Base-by-base conservation (phyloP, 2,329 filamentous ascomycete genomes). In the Dothideomycetes sp. region DNA sequence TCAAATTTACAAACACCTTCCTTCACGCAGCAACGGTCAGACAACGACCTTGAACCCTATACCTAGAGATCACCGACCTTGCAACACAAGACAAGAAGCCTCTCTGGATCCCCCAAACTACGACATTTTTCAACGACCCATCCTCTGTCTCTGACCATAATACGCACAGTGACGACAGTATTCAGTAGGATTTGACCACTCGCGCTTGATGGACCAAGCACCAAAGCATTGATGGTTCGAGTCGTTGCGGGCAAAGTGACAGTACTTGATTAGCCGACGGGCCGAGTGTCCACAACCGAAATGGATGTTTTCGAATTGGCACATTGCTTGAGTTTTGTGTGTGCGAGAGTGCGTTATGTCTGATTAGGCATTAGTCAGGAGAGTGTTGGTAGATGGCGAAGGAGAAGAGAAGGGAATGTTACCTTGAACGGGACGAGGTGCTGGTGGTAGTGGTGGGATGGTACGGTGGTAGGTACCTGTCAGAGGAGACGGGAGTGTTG, bases 241-340 rank as follows among this genome's bases (percentile, higher is more conserved):
- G 50, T 85, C 78, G 55, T 83, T 84, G 44, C 83, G 78, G 5
- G 82, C 80, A 49, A 77, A 78, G 61, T 87, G 83, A 59, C 83
- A 88, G 59, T 84, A 73, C 17, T 75, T 77, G 53, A 79, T 76
- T 20, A 83, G 65, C 15, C 76, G 72, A 18, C 70, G 61, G 12
- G 65, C 63, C 4, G 67, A 69, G 61, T 85, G 81, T 20, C 68
- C 68, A 63, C 82, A 88, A 16, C 53, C 51, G 56, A 81, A 86
- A 45, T 74, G 58, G 50, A 82, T 81, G 47, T 79, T 74, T 56
- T 87, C 81, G 59, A 67, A 85, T 55, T 81, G 74, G 51, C 80
- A 84, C 80, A 84, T 84, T 25, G 42, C 5, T n/a, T 31, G 23
- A 7, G 23, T 25, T 12, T 25, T 30, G 27, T 24, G 22, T 24